Evolutionary conservation across 2,329 filamentous ascomycete genomes (phyloP).

Genomic region (Cladosporium sp.): DNA sequence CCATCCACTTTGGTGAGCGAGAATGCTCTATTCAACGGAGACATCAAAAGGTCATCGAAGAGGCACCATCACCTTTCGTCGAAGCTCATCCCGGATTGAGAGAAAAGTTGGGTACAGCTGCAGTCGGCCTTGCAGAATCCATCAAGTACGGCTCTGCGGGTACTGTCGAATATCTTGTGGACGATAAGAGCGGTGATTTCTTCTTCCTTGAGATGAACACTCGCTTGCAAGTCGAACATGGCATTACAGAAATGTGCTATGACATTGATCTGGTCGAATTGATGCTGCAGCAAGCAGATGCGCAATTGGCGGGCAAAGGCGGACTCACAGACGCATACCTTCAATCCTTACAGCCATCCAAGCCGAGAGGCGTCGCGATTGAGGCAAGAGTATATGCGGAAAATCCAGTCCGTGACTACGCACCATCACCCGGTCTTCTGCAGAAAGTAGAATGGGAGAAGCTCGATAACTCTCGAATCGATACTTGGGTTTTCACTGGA

Average conservation of each 20-base stretch:
- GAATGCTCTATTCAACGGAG: conserved; percentile 84
- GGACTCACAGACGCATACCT: conserved; percentile 43
- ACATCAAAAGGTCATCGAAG: conserved; percentile 88
- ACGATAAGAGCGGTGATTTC: conserved; percentile 75
- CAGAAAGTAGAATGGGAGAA: conserved; percentile 54
- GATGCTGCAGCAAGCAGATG: conserved; percentile 54
- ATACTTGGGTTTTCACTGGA: conserved; percentile 61
- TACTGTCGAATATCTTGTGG: conserved; percentile 86
- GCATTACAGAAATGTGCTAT: conserved; percentile 55
- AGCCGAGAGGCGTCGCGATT: conserved; percentile 47
- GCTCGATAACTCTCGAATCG: conserved; percentile 50
- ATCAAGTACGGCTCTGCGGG: conserved; percentile 76
- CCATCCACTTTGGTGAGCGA: conserved; percentile 78
- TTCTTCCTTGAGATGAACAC: conserved; percentile 63
- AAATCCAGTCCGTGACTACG: conserved; percentile 56
- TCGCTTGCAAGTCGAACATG: conserved; percentile 55
- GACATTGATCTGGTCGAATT: conserved; percentile 52
- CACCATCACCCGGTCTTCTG: conserved; percentile 56
- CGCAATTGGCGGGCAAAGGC: conserved; percentile 41
- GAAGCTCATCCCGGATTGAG: conserved; percentile 50
- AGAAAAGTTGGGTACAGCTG: conserved; percentile 60
- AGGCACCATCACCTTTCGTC: conserved; percentile 73
- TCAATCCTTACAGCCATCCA: conserved; percentile 38
- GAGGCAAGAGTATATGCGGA: conserved; percentile 56
- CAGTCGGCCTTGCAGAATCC: conserved; percentile 60